Base-by-base conservation (phyloP, 176 grass and related monocot species). In the Raddia guianensis region DNA sequence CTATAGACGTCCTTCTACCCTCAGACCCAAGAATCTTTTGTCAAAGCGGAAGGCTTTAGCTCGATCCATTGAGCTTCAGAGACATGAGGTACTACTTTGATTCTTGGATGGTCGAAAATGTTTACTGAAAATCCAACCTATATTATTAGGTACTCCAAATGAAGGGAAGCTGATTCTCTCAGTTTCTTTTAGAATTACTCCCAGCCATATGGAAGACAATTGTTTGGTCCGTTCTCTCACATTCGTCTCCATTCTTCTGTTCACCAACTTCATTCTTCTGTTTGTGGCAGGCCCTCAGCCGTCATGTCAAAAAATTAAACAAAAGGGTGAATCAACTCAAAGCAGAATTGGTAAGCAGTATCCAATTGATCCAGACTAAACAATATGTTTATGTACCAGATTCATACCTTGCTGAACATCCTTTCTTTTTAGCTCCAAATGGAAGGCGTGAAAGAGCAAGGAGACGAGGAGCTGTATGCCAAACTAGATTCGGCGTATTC, bases 21-120 rank as follows among this genome's bases (percentile, higher is more conserved):
- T 98, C 46, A 89, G 96, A 55, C 96, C 96, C 20, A 81, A 53
- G 65, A 98, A 98, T 90, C 79, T 98, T 27, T 68, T 98, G 40
- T 86, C 84, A 43, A 98, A 98, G 74, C 88, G 92, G 64, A 98
- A 95, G 79, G 96, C 96, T 62, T 71, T 98, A 63, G 90, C 92
- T 73, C 87, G 90, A 49, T 98, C 96, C 20, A 98, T 98, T 5
- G 96, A 98, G 47, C 75, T 95, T 34, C 92, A 98, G 57, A 91
- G 96, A 82, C 88, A 74, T 21, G 81, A 98, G 96, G 96, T 98
- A 82, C 32, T 63, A 2, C 48, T 70, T 86, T 61, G 34, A 40
- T 44, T 74, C 70, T 74, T 53, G 33, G 45, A 40, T 73, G 46
- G 16, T 13, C 37, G 50, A 9, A 10, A 9, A 49, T 58, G n/a